Conservation (phyloP, 2,329 filamentous ascomycete genomes). For the Fusarium concolor region DNA sequence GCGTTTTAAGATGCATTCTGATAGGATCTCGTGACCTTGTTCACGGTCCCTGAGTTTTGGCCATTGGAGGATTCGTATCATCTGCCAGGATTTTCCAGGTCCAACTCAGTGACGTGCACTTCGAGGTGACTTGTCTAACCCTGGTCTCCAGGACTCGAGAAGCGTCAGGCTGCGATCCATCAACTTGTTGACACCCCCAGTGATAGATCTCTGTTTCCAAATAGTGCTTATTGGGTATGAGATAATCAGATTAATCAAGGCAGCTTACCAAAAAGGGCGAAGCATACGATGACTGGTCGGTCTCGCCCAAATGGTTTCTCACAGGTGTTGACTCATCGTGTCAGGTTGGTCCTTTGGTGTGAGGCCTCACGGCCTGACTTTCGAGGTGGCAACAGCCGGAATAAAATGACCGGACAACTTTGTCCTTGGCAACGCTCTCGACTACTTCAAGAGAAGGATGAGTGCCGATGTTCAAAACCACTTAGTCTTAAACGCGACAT, state of each 20-base stretch:
- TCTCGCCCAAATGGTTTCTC: slow-evolving; percentile 3
- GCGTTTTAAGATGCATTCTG: slow-evolving; percentile 11
- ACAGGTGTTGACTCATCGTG: slow-evolving; percentile 34
- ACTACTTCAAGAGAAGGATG: neutral
- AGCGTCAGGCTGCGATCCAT: slow-evolving; percentile 34
- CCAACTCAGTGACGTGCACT: slow-evolving; percentile 39
- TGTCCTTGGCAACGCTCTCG: slow-evolving; percentile 6
- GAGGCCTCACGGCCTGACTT: slow-evolving; percentile 28
- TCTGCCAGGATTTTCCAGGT: slow-evolving; percentile 21
- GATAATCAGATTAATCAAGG: slow-evolving; percentile 1
- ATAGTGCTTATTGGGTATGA: slow-evolving; percentile 26
- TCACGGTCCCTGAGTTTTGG: slow-evolving; percentile 33
- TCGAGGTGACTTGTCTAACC: slow-evolving; percentile 27
- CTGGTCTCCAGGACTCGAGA: slow-evolving; percentile 12
- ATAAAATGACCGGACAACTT: slow-evolving; percentile 23
- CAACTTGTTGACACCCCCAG: slow-evolving; percentile 20
- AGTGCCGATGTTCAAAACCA: neutral
- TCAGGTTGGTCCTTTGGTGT: slow-evolving; percentile 15
- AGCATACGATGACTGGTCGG: slow-evolving; percentile 25
- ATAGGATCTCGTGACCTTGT: slow-evolving; percentile 39
- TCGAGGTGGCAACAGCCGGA: slow-evolving; percentile 11
- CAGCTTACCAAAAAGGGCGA: slow-evolving; percentile 8
- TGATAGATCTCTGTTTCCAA: slow-evolving; percentile 20
- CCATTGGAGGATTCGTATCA: slow-evolving; percentile 32
- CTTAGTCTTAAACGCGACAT: neutral